Evolutionary conservation across 805 yeast species (phyloP).

Genomic region (Hanseniaspora singularis): DNA sequence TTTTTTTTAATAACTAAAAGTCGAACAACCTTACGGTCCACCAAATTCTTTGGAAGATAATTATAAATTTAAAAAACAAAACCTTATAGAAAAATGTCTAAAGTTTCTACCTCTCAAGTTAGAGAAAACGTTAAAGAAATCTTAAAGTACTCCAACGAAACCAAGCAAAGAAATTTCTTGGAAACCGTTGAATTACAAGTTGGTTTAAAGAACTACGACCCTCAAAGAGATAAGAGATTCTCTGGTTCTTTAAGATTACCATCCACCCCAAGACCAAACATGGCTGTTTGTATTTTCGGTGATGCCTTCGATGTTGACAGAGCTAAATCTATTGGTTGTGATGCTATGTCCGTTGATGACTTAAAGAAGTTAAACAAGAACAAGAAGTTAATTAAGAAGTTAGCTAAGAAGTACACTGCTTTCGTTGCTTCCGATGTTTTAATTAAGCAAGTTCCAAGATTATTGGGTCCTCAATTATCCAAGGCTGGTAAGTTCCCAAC

Average conservation of each 20-base stretch:
- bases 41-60: conserved; percentile 73
- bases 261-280: conserved; percentile 99
- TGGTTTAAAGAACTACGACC: conserved; percentile 99
- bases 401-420: conserved; percentile 99
- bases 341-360: conserved; percentile 99
- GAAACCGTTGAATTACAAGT: conserved; percentile 99
- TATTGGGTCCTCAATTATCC: conserved; percentile 99
- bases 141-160: conserved; percentile 77
- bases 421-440: conserved; percentile 98
- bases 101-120: conserved; percentile 82
- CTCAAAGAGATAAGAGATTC: conserved; percentile 99
- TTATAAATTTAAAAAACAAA: conserved; percentile 3
- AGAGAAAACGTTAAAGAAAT: conserved; percentile 94
- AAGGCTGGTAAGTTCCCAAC: conserved; percentile 99
- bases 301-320: conserved; percentile 99
- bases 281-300: conserved; percentile 99
- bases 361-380: conserved; percentile 99
- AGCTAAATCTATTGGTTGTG: conserved; percentile 98
- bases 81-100: conserved; percentile 47
- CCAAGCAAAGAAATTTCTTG: conserved; percentile 99
- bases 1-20: conserved; percentile 19
- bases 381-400: conserved; percentile 99
- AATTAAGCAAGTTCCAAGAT: conserved; percentile 99
- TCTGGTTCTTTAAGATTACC: conserved; percentile 98
- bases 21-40: conserved; percentile 42